These are phyloP conservation scores for Saccharomycopsis fibuligera DNA, from an alignment of 805 yeast genomes.

Conservation along the genomic window DNA sequence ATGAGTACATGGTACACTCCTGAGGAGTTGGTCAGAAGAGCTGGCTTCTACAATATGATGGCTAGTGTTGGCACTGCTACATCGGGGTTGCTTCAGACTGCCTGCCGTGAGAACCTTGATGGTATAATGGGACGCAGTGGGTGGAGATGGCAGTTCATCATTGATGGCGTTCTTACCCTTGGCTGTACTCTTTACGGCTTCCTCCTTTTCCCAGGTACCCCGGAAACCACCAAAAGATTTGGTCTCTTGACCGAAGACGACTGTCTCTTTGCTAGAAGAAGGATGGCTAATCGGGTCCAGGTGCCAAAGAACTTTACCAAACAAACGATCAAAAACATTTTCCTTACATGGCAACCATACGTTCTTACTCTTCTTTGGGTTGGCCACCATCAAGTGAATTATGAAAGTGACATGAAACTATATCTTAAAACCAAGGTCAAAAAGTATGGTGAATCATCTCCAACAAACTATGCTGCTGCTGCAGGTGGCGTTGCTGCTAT, in stretches of 20 bases:
- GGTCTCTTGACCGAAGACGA: not conserved
- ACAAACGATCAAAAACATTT: not conserved
- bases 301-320: not conserved
- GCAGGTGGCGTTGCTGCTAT: conserved; percentile 1
- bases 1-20: conserved; percentile 36
- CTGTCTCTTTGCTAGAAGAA: not conserved
- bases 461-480: not conserved
- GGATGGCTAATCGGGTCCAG: not conserved
- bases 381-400: not conserved
- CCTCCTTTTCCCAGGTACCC: conserved; percentile 34
- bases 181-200: conserved; percentile 33
- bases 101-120: conserved; percentile 28
- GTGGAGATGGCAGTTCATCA: conserved; percentile 49
- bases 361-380: not conserved
- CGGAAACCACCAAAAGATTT: conserved; percentile 23
- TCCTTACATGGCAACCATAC: not conserved
- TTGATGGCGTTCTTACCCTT: conserved; percentile 41
- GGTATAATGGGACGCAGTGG: conserved; percentile 32
- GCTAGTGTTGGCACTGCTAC: conserved; percentile 31
- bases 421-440: not conserved
- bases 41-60: conserved; percentile 28
- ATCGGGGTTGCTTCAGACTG: conserved; percentile 23
- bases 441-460: not conserved
- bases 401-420: not conserved
- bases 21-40: conserved; percentile 35